Base-by-base conservation (phyloP, 2,329 filamentous ascomycete genomes). In the Lachnellula suecica region DNA sequence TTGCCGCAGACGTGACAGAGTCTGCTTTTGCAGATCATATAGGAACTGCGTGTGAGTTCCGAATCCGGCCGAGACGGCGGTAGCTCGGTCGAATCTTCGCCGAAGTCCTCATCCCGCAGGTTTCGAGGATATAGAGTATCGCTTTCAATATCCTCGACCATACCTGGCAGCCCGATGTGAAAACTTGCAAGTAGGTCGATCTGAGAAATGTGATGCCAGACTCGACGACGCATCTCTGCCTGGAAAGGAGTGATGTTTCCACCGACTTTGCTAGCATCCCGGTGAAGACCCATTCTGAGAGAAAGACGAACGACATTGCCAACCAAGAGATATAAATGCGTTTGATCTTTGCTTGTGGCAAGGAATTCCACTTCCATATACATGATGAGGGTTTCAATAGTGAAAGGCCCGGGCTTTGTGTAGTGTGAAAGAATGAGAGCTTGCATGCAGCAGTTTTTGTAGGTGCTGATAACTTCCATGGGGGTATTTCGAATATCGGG, bases 211-310 rank as follows among this genome's bases (percentile, higher is more conserved):
- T 81, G 71, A 57, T 77, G 75, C 80, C 79, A 83, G 59, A 78
- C 65, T 51, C 84, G 73, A 31, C 84, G 74, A 54, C 84, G 76
- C 79, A 88, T 91, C 72, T 93, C 89, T 74, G 83, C 88, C 70
- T 91, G 82, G 60, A 88, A 91, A 5, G 87, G 84, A 1, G 83
- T 80, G 37, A 93, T 79, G 17, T 44, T 46, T 13, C 59, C 54
- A 57, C 74, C 74, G 60, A 71, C 71, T 31, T 63, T 64, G 17
- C 41, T 52, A 0, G 61, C 41, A 42, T 84, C 81, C 19, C 81
- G 76, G 59, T 83, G 81, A 15, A 82, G 68, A 9, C 81, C 81
- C 77, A 82, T 80, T 59, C 80, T 79, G 46, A 84, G 68, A 71
- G 82, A 79, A 2, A 83, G 66, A 5, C 80, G 77, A 37, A 83